phyloP scores from a whole-genome alignment of 805 yeast genomes.

The Candida tammaniensis region DNA sequence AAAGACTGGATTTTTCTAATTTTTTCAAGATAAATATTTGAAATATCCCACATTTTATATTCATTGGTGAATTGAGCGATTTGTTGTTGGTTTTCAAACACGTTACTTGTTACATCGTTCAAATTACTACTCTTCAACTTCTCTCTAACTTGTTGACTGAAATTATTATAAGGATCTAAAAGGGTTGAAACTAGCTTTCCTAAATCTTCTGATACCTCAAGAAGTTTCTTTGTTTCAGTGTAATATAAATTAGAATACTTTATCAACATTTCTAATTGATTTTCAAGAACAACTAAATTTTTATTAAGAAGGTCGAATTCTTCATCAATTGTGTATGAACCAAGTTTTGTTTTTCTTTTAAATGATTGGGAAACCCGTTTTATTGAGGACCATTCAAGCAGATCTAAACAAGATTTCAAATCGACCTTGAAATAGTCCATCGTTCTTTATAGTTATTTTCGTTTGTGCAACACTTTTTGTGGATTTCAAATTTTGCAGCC shows the following conservation, averaged over 20 bases:
- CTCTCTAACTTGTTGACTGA: conserved; percentile 8
- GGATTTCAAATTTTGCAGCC: conserved; percentile 11
- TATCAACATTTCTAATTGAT: conserved; percentile 13
- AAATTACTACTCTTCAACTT: conserved; percentile 8
- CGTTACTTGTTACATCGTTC: conserved; percentile 6
- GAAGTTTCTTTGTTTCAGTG: not conserved
- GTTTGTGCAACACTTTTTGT: not conserved
- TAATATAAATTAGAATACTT: conserved; percentile 13
- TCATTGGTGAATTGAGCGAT: conserved; percentile 2
- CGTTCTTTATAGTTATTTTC: conserved; percentile 1
- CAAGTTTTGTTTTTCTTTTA: conserved; percentile 23
- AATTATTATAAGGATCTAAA: conserved; percentile 21
- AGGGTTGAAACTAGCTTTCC: conserved; percentile 4
- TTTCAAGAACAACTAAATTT: conserved; percentile 14
- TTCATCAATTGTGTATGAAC: conserved; percentile 34
- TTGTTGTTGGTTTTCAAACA: conserved; percentile 4
- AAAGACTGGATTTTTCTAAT: not conserved
- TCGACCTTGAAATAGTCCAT: conserved; percentile 2
- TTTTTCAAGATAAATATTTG: not conserved
- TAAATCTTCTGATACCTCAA: conserved; percentile 2
- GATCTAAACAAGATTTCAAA: conserved; percentile 4
- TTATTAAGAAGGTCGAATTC: conserved; percentile 30
- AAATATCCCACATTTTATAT: conserved; percentile 7
- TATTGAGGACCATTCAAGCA: conserved; percentile 10
- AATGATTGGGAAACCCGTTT: conserved; percentile 32